These are phyloP conservation scores for Saccharomyces pastorianus DNA, from an alignment of 1,139 yeast genomes.

Conservation along the genomic window DNA sequence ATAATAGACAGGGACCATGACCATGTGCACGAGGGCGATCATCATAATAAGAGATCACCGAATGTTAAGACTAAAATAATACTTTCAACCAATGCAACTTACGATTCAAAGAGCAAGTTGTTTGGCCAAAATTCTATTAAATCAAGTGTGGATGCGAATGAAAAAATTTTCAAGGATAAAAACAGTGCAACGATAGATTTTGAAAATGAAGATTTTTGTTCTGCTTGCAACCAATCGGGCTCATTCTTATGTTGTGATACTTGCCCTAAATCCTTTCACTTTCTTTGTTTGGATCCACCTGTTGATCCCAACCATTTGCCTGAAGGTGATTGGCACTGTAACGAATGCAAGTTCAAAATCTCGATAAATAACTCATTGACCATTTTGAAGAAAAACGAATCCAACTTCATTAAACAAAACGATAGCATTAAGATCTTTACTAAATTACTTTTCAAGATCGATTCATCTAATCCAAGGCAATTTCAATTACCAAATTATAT, in stretches of 20 bases:
- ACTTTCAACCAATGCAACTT: constrained; percentile 1
- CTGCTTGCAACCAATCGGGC: constrained; percentile 83
- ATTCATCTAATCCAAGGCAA: constrained; percentile 59
- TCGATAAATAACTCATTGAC: constrained; percentile 20
- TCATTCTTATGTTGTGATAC: constrained; percentile 86
- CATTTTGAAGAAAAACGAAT: constrained; percentile 18
- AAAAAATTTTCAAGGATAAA: constrained; percentile 12
- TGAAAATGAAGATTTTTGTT: constrained; percentile 80
- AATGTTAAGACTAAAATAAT: constrained; percentile 3
- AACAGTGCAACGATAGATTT: constrained; percentile 14
- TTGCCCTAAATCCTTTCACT: constrained; percentile 88
- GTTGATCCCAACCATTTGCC: constrained; percentile 66
- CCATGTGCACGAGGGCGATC: not conserved
- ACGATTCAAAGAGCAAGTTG: constrained; percentile 21
- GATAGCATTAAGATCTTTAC: constrained; percentile 41
- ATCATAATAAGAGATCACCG: not conserved
- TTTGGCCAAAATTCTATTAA: constrained; percentile 25
- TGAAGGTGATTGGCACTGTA: constrained; percentile 86
- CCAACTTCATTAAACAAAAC: constrained; percentile 16
- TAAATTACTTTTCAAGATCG: constrained; percentile 50
- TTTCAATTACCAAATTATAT: constrained; percentile 63
- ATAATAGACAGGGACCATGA: not conserved
- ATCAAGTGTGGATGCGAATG: constrained; percentile 9
- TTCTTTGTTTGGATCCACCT: constrained; percentile 88
- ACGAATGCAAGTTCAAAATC: constrained; percentile 48